A percentile compares a stretch with the other conserved stretches of the same genome.
phyloP scores from a whole-genome alignment of 345 rosid genomes.

The Melaleuca quinquenervia region DNA sequence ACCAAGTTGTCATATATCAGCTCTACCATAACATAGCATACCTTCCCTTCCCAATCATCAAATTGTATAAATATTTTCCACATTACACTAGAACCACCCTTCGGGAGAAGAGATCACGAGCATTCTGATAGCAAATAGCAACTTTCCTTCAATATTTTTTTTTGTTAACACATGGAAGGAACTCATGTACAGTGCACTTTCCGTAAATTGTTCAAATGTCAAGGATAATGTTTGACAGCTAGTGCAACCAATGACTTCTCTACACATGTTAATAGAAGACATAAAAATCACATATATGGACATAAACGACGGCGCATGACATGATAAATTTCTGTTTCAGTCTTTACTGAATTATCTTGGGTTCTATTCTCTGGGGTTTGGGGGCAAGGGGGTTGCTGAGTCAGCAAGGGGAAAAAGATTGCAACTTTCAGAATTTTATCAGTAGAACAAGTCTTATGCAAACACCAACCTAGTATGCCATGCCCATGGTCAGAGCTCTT shows the following conservation, averaged over 20 bases:
- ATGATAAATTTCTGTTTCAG: background rate
- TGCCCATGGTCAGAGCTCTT: constrained; percentile 28
- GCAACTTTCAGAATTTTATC: background rate
- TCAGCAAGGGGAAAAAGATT: background rate
- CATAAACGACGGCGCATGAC: background rate
- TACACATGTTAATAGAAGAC: background rate
- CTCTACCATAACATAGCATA: background rate
- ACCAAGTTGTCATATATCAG: background rate
- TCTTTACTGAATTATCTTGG: background rate
- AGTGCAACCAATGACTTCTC: background rate
- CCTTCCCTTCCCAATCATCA: background rate
- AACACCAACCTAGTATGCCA: constrained; percentile 37
- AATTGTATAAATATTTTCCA: background rate
- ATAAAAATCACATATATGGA: background rate
- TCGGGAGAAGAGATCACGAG: background rate
- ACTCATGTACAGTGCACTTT: background rate
- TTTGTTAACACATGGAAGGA: background rate
- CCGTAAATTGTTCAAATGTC: background rate
- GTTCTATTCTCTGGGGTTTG: background rate
- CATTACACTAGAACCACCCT: background rate
- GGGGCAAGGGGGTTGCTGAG: background rate
- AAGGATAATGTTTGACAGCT: background rate
- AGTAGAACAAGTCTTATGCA: background rate
- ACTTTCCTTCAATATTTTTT: background rate
- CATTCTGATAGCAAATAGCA: background rate